A percentile compares a stretch with the other conserved stretches of the same genome.
Evolutionary conservation across 2,329 filamentous ascomycete species (phyloP).

Genomic region (Fusarium sp.): DNA sequence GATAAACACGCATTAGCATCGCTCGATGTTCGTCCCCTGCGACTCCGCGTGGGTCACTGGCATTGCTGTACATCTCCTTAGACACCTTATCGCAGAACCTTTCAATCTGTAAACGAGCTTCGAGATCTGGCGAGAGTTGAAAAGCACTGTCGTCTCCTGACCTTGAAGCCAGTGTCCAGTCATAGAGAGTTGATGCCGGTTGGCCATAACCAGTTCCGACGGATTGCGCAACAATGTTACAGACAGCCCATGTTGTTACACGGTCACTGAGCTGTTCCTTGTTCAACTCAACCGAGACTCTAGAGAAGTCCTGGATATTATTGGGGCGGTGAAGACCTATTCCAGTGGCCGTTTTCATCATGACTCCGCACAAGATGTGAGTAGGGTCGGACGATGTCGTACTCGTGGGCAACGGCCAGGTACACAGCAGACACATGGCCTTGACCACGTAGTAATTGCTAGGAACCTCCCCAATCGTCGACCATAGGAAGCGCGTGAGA

Average conservation of each 20-base stretch:
- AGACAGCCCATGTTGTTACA: conserved; percentile 84
- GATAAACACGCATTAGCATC: conserved; percentile 73
- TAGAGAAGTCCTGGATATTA: conserved; percentile 84
- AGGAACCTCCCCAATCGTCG: conserved; percentile 79
- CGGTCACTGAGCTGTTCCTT: conserved; percentile 83
- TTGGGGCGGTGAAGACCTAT: conserved; percentile 84
- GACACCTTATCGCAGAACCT: conserved; percentile 81
- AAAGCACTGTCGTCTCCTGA: conserved; percentile 70
- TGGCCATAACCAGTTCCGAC: conserved; percentile 87
- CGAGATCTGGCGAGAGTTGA: conserved; percentile 69
- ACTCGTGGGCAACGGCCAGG: conserved; percentile 85
- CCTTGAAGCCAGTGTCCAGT: conserved; percentile 74
- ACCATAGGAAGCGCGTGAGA: conserved; percentile 78
- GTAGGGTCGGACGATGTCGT: conserved; percentile 83
- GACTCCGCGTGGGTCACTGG: conserved; percentile 76
- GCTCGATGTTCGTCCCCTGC: conserved; percentile 74
- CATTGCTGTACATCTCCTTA: conserved; percentile 82
- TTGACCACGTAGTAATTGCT: conserved; percentile 85
- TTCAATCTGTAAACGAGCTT: conserved; percentile 76
- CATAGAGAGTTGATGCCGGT: conserved; percentile 80
- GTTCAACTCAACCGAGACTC: conserved; percentile 78
- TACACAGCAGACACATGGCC: conserved; percentile 81
- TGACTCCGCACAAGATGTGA: conserved; percentile 82
- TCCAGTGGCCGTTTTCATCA: conserved; percentile 89
- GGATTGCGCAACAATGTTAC: conserved; percentile 84